A percentile compares a stretch with the other conserved stretches of the same genome.
phyloP scores from a whole-genome alignment of 208 protist genomes.

The Herpetomonas samuelpessoai region DNA sequence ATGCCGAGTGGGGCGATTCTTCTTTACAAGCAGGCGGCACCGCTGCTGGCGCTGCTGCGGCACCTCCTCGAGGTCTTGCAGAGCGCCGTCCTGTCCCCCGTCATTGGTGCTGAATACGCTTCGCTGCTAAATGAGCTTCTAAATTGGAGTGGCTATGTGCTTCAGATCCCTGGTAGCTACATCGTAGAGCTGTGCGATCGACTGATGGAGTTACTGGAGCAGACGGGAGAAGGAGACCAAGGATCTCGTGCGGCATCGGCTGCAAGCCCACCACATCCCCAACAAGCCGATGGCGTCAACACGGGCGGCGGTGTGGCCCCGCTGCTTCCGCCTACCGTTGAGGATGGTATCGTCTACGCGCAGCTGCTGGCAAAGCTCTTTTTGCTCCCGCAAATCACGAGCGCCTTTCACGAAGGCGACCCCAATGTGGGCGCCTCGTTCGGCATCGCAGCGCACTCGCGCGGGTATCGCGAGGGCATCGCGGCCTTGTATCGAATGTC shows the following conservation, averaged over 20 bases:
- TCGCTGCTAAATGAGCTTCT: conserved; percentile 45
- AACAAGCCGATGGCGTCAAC: neutral
- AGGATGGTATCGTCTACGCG: conserved; percentile 21
- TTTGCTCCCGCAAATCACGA: conserved; percentile 16
- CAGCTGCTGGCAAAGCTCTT: conserved; percentile 16
- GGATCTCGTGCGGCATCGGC: neutral
- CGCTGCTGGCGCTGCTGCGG: conserved; percentile 39
- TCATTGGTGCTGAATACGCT: conserved; percentile 64
- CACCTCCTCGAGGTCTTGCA: conserved; percentile 75
- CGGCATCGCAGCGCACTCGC: too few species aligned
- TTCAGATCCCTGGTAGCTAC: conserved; percentile 31
- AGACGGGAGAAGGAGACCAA: conserved; percentile 7
- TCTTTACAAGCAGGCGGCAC: conserved; percentile 69
- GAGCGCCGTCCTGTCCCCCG: conserved; percentile 42
- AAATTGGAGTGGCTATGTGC: conserved; percentile 45
- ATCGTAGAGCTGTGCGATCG: conserved; percentile 33
- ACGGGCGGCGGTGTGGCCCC: neutral
- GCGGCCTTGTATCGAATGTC: too few species aligned
- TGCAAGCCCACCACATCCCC: too few species aligned
- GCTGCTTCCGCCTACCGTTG: conserved; percentile 14
- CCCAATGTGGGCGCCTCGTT: neutral
- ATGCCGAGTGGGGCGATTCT: conserved; percentile 45
- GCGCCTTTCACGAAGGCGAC: conserved; percentile 7
- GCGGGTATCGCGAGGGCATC: too few species aligned
- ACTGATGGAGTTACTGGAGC: conserved; percentile 43